Evolutionary conservation across 345 rosid genomes (phyloP).

Genomic region (Eucalyptus decipiens): DNA sequence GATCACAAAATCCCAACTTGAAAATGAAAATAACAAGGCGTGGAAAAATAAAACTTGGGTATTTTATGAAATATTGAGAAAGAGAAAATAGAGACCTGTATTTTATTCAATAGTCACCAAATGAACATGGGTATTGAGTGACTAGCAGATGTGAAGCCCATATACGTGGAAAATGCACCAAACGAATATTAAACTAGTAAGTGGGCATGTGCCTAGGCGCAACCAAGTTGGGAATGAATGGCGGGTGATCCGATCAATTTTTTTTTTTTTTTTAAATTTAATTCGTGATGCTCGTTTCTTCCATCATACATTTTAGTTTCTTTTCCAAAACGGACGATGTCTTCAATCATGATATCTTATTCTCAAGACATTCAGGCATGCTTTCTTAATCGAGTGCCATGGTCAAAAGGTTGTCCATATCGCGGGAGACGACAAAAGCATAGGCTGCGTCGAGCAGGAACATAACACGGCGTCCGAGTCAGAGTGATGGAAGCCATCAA

Average conservation of each 20-base stretch:
- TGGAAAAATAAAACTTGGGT: neutral
- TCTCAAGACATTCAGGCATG: neutral
- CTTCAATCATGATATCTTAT: neutral
- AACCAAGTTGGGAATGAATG: neutral
- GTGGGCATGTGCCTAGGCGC: neutral
- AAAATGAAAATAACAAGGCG: neutral
- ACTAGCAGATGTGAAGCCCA: neutral
- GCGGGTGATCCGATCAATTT: neutral
- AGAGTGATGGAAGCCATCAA: neutral
- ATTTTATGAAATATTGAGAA: neutral
- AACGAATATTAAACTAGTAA: neutral
- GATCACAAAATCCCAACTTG: neutral
- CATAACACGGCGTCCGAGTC: neutral
- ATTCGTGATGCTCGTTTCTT: neutral
- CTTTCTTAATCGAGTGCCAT: neutral
- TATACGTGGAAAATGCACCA: neutral
- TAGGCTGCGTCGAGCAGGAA: neutral
- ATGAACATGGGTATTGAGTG: neutral
- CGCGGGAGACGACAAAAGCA: neutral
- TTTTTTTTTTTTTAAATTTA: neutral
- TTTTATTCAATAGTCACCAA: neutral
- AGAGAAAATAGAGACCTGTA: neutral
- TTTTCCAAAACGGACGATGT: neutral
- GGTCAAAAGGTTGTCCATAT: neutral
- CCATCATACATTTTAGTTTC: neutral